A percentile compares a stretch with the other conserved stretches of the same genome.
Conservation (phyloP, 805 yeast genomes). For the Metschnikowia cubensis region DNA sequence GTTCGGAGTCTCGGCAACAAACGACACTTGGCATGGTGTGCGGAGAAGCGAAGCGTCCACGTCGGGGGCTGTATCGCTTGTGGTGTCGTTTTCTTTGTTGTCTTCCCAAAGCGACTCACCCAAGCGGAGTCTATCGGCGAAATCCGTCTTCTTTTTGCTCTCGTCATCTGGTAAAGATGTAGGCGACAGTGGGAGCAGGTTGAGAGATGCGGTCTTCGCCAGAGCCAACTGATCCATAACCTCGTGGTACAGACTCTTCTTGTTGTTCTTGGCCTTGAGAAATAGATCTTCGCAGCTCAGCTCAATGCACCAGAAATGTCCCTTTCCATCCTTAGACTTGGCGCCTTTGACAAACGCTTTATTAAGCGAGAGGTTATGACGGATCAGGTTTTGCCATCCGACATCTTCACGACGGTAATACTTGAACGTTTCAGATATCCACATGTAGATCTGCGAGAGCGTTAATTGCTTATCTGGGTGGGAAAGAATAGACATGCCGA, state of each 20-base stretch:
- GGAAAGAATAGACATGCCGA: conserved; percentile 87
- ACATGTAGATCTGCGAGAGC: conserved; percentile 70
- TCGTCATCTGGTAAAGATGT: conserved; percentile 12
- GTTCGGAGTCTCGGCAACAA: conserved; percentile 35
- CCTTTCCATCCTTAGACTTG: conserved; percentile 85
- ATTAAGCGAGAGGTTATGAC: conserved; percentile 89
- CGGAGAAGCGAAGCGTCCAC: conserved; percentile 10
- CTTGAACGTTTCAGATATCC: conserved; percentile 85
- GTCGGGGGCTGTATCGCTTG: conserved; percentile 7
- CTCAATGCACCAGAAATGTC: conserved; percentile 90
- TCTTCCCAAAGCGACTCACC: conserved; percentile 6
- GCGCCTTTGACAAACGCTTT: conserved; percentile 91
- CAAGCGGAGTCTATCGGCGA: not conserved
- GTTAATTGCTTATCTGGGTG: conserved; percentile 51
- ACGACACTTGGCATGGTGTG: conserved; percentile 10
- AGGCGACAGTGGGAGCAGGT: conserved; percentile 17
- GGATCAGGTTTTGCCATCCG: conserved; percentile 97
- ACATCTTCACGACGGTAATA: conserved; percentile 82
- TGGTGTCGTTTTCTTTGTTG: conserved; percentile 5
- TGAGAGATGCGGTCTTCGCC: conserved; percentile 5
- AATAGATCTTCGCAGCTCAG: conserved; percentile 81
- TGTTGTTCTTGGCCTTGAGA: conserved; percentile 55
- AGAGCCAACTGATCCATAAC: conserved; percentile 38
- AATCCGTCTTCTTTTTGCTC: not conserved
- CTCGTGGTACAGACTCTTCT: conserved; percentile 41